Percentiles rank a stretch among this genome's conserved stretches.
These are phyloP conservation scores for Lasiodiplodia hormozganensis DNA, from an alignment of 2,329 filamentous ascomycete species.

Conservation along the genomic window DNA sequence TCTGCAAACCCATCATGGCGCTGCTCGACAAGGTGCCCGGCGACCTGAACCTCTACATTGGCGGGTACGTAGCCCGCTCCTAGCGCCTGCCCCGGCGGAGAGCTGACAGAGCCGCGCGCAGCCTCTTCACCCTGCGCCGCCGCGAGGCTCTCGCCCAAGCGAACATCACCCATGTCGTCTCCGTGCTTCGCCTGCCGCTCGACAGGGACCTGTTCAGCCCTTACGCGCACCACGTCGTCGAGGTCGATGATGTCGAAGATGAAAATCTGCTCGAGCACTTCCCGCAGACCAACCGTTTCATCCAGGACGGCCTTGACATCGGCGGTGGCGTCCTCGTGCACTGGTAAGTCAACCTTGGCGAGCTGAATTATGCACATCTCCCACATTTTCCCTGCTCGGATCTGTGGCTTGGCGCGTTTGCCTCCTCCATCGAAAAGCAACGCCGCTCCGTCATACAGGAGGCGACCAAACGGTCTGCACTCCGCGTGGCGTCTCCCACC, in stretches of 20 bases:
- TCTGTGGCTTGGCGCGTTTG: constrained; percentile 27
- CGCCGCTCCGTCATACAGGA: not conserved
- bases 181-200: constrained; percentile 71
- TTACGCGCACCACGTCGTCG: constrained; percentile 77
- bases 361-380: constrained; percentile 27
- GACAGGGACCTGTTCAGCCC: constrained; percentile 64
- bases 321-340: constrained; percentile 71
- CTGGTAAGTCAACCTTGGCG: constrained; percentile 62
- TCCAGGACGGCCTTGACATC: constrained; percentile 73
- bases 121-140: constrained; percentile 79
- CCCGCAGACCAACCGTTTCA: constrained; percentile 79
- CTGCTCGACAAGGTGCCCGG: constrained; percentile 72
- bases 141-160: constrained; percentile 72
- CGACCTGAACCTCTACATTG: constrained; percentile 75
- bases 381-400: constrained; percentile 26
- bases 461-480: constrained; percentile 15
- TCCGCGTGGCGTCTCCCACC: constrained; percentile 9
- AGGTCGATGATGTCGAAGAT: constrained; percentile 90
- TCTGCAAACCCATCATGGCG: constrained; percentile 53
- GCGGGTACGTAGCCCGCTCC: constrained; percentile 66
- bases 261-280: constrained; percentile 86
- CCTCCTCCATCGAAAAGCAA: constrained; percentile 20
- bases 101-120: constrained; percentile 48
- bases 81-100: constrained; percentile 38
- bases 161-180: constrained; percentile 90